Conservation (phyloP, 495 filamentous ascomycete genomes). For the Lophium mytilinum region DNA sequence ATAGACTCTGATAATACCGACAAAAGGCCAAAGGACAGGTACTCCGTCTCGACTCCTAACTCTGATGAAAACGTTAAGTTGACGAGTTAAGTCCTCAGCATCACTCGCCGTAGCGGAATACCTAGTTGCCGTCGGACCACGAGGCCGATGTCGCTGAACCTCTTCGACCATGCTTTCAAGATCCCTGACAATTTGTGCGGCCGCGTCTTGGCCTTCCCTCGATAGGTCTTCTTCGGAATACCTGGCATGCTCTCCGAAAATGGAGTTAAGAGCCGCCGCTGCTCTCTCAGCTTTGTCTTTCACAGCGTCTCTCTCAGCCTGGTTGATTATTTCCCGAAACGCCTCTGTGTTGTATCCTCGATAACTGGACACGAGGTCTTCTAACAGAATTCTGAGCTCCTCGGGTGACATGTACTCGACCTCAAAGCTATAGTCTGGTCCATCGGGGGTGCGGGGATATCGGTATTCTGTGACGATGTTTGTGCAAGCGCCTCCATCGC, state of each 20-base stretch:
- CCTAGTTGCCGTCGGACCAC: background rate
- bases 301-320: slow-evolving; percentile 3
- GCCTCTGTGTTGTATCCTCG: slow-evolving; percentile 1
- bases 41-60: background rate
- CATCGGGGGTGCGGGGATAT: slow-evolving; percentile 5
- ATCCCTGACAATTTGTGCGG: background rate
- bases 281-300: slow-evolving; percentile 3
- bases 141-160: slow-evolving; percentile 1
- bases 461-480: slow-evolving; percentile 11
- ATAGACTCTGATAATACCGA: slow-evolving; percentile 6
- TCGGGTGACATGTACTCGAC: slow-evolving; percentile 15
- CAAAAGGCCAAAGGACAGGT: slow-evolving; percentile 14
- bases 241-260: slow-evolving; percentile 4
- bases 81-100: slow-evolving; percentile 9
- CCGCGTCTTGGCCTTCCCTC: background rate
- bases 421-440: slow-evolving; percentile 10
- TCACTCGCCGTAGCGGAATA: slow-evolving; percentile 8
- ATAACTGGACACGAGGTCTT: slow-evolving; percentile 10
- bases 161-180: slow-evolving; percentile 5
- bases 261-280: slow-evolving; percentile 8
- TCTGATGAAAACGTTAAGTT: slow-evolving; percentile 8
- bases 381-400: slow-evolving; percentile 14
- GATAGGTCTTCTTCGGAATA: slow-evolving; percentile 8
- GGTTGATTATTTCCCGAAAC: slow-evolving; percentile 1
- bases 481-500: background rate